phyloP scores from a whole-genome alignment of 2,329 filamentous ascomycete genomes.

The Ophiostoma australiae region DNA sequence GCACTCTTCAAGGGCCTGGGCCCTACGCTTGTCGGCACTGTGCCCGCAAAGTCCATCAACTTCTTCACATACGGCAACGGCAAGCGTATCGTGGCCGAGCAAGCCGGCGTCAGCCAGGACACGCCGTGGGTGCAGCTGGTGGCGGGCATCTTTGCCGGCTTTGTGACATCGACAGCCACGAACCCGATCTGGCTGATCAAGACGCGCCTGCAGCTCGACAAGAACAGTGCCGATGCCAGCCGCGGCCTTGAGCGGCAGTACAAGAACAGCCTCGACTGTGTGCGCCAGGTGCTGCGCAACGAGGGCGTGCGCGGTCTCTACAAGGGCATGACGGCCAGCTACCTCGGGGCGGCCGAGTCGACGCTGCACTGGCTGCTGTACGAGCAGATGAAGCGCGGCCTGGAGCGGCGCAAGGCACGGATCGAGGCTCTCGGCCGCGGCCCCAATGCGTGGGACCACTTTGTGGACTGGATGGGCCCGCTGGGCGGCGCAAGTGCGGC shows the following conservation, averaged over 20 bases:
- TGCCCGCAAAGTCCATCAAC: slow-evolving; percentile 85
- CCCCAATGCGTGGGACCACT: slow-evolving; percentile 66
- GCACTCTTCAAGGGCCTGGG: slow-evolving; percentile 91
- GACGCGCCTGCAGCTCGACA: slow-evolving; percentile 86
- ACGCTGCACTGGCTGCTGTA: slow-evolving; percentile 93
- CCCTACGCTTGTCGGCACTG: slow-evolving; percentile 82
- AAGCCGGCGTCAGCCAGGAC: slow-evolving; percentile 63
- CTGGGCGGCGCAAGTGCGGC: slow-evolving; percentile 73
- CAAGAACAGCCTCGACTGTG: slow-evolving; percentile 82
- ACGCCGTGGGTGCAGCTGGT: slow-evolving; percentile 71
- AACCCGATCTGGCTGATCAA: slow-evolving; percentile 98
- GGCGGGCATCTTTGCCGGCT: slow-evolving; percentile 70
- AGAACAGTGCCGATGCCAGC: slow-evolving; percentile 63
- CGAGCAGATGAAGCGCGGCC: slow-evolving; percentile 78
- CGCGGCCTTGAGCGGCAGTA: slow-evolving; percentile 62
- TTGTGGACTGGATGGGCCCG: slow-evolving; percentile 73
- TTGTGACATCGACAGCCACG: slow-evolving; percentile 83
- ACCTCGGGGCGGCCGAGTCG: slow-evolving; percentile 83
- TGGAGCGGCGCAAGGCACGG: slow-evolving; percentile 59
- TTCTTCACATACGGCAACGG: slow-evolving; percentile 93
- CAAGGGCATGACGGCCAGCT: slow-evolving; percentile 84
- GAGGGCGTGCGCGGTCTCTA: slow-evolving; percentile 82
- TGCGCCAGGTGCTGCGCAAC: slow-evolving; percentile 70
- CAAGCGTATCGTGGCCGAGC: slow-evolving; percentile 72
- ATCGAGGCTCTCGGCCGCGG: slow-evolving; percentile 55